Base-by-base conservation (phyloP, 805 yeast genomes). In the Pichia exigua region DNA sequence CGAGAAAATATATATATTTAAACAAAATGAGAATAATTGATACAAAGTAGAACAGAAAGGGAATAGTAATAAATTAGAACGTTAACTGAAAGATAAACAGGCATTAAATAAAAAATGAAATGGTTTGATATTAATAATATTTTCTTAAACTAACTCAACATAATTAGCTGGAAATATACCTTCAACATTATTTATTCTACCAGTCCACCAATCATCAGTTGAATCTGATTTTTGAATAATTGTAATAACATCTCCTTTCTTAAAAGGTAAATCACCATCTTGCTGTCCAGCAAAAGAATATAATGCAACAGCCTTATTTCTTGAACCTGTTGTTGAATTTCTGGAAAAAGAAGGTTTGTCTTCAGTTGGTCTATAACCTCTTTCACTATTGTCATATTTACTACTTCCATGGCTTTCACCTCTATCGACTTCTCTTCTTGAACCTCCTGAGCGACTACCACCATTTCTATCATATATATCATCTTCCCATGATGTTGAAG, bases 141-240 rank as follows among this genome's bases (percentile, higher is more conserved):
- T 15, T 42, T 42, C 10, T 30, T 64, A 84, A 49, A 82, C 78
- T 61, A 91, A 69, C 65, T 91, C 95, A 43, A 92, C 97, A 64
- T 92, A 92, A 66, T 92, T 92, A 2, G 99, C 99, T 11, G 99
- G 99, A 77, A 92, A 92, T 22, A 91, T 91, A 43, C 99, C 99
- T 61, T 87, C 88, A 55, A 70, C 71, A 13, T 95, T 92, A 59
- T 86, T 87, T 50, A 82, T 73, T 65, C 86, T 82, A 27, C 99
- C 99, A 0, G 97, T 89, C 99, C 99, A 94, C 99, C 99, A 94
- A 66, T 94, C 98, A 66, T 94, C 96, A 47, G 82, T 80, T 15
- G 96, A 85, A 10, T 86, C 91, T 11, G 94, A 82, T 68, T 87
- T 88, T 67, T 90, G 88, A 51, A 87, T 72, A 58, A 94, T 86